Conservation (phyloP, 768 basidiomycete genomes). For the Lactarius sp. region DNA sequence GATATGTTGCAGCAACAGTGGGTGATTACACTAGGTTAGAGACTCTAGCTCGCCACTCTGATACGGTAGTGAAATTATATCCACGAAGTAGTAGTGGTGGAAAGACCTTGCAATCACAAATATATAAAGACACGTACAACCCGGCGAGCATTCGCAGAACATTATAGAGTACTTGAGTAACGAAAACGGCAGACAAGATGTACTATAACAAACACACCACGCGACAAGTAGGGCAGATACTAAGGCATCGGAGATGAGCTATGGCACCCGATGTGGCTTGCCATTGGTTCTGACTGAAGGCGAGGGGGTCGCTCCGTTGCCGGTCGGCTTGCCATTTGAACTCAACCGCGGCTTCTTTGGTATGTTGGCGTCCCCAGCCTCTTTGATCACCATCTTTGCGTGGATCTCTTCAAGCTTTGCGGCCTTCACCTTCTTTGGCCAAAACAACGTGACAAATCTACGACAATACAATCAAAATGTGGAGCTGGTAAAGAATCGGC, state of each 20-base stretch:
- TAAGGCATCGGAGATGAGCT: not conserved
- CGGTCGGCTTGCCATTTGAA: constrained; percentile 37
- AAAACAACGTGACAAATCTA: constrained; percentile 93
- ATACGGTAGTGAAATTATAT: constrained; percentile 4
- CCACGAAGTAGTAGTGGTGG: constrained; percentile 2
- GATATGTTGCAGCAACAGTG: too few species aligned
- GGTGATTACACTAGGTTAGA: not conserved
- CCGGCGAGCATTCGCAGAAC: constrained; percentile 1
- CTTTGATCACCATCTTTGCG: constrained; percentile 92
- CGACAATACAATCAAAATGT: constrained; percentile 9
- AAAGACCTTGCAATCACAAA: constrained; percentile 8
- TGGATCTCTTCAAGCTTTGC: constrained; percentile 93
- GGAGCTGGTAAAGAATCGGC: not conserved
- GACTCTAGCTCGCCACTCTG: not conserved
- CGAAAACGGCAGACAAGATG: not conserved
- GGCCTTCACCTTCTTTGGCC: constrained; percentile 96
- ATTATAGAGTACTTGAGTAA: constrained; percentile 21
- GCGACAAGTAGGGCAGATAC: not conserved
- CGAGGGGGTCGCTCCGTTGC: constrained; percentile 41
- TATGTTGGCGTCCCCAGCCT: constrained; percentile 48
- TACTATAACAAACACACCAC: constrained; percentile 3
- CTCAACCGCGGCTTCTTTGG: constrained; percentile 58
- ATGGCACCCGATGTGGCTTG: constrained; percentile 52
- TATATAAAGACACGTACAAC: constrained; percentile 17
- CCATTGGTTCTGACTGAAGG: constrained; percentile 51